Evolutionary conservation across 805 yeast species (phyloP).

Genomic region (Saccharomycopsis sp.): DNA sequence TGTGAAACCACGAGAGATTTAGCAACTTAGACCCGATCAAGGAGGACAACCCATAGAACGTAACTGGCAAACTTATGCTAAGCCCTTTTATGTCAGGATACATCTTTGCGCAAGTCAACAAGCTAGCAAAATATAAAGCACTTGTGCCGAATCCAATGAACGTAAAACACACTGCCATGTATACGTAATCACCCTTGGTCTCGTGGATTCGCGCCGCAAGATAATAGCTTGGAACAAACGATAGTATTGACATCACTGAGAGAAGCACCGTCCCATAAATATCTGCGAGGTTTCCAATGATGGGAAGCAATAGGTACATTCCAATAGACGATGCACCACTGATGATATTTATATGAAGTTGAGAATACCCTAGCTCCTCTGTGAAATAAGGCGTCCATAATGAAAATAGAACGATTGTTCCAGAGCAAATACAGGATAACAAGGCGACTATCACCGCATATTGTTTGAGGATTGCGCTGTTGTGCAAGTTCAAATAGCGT

Average conservation of each 20-base stretch:
- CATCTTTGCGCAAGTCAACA: conserved; percentile 79
- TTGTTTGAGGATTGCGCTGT: conserved; percentile 32
- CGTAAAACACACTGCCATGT: conserved; percentile 45
- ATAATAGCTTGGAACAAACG: conserved; percentile 65
- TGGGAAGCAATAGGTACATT: conserved; percentile 76
- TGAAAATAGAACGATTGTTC: conserved; percentile 78
- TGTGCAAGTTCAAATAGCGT: conserved; percentile 1
- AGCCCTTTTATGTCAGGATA: conserved; percentile 70
- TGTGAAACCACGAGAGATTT: conserved; percentile 34
- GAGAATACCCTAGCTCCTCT: conserved; percentile 49
- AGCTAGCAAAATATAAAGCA: conserved; percentile 60
- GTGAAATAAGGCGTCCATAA: conserved; percentile 69
- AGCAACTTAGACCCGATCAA: conserved; percentile 62
- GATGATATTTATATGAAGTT: conserved; percentile 63
- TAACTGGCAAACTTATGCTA: conserved; percentile 82
- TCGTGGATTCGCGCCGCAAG: conserved; percentile 36
- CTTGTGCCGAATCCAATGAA: conserved; percentile 69
- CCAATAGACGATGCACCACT: conserved; percentile 74
- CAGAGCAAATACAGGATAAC: conserved; percentile 65
- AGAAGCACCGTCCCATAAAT: conserved; percentile 75
- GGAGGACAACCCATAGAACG: conserved; percentile 80
- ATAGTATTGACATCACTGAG: conserved; percentile 50
- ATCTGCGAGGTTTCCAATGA: conserved; percentile 77
- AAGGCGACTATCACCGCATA: conserved; percentile 53
- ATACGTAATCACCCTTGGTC: conserved; percentile 26